Evolutionary conservation across 495 filamentous ascomycete genomes (phyloP).

Genomic region (Aspergillus indologenus): DNA sequence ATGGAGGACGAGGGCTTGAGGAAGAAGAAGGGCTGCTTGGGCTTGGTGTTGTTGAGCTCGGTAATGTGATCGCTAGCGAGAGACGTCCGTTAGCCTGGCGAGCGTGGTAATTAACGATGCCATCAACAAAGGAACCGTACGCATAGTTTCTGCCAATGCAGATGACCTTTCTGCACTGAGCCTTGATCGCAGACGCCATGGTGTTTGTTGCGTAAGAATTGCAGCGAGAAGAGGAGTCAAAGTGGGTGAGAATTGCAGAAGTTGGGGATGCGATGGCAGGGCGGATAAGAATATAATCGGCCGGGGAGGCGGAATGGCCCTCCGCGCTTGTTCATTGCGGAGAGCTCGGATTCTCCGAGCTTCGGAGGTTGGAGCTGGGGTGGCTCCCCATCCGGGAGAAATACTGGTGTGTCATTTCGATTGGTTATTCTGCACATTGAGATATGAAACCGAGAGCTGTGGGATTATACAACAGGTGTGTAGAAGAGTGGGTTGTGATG

Average conservation of each 20-base stretch:
- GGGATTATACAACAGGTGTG: neutral
- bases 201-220: slow-evolving; percentile 10
- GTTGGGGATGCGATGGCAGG: neutral
- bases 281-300: slow-evolving; percentile 11
- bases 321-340: slow-evolving; percentile 13
- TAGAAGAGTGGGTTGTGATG: no score
- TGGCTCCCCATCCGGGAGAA: no score
- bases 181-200: slow-evolving; percentile 39
- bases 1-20: slow-evolving; percentile 87
- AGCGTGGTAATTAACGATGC: no score
- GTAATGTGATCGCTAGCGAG: slow-evolving; percentile 77
- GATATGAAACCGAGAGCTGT: neutral
- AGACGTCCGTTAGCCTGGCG: no score
- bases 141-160: slow-evolving; percentile 98
- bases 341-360: slow-evolving; percentile 20
- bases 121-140: slow-evolving; percentile 48
- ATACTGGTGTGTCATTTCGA: neutral
- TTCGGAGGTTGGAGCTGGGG: slow-evolving; percentile 11
- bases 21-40: slow-evolving; percentile 98
- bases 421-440: no score
- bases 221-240: slow-evolving; percentile 3
- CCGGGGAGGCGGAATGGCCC: slow-evolving; percentile 14
- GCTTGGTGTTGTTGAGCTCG: slow-evolving; percentile 81
- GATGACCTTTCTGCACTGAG: slow-evolving; percentile 80
- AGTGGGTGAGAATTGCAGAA: neutral